Base-by-base conservation (phyloP, 2,329 filamentous ascomycete species). In the Metarhizium guizhouense region DNA sequence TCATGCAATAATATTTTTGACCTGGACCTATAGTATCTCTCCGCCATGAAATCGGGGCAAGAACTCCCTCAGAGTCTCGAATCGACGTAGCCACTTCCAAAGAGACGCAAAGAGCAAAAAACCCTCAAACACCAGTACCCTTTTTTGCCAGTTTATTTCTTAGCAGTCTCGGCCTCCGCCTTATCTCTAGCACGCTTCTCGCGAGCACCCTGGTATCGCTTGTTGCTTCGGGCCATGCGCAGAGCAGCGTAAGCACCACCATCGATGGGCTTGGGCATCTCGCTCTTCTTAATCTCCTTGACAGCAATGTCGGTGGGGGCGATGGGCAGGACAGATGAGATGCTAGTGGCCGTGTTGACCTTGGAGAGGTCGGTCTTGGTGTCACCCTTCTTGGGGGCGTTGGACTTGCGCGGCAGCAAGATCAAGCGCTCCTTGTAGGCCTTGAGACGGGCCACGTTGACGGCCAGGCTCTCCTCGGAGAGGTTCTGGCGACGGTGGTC, bases 371-470 rank as follows among this genome's bases (percentile, higher is more conserved):
- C 85, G 86, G 93, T 88, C 74, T 89, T 89, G 76, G 87, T 87
- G 79, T 96, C 90, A 76, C 89, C 89, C 75, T 88, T 87, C 90
- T 96, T 96, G 80, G 87, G 84, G 80, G 94, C 86, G 79, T 92
- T 92, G 74, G 85, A 85, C 79, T 90, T 91, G 83, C 91, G 90
- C 74, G 94, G 94, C 84, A 99, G 96, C 74, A 99, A 85, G 76
- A 99, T 96, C 72, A 99, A 82, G 73, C 91, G 90, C 73, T 87
- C 85, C 82, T 88, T 89, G 91, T 96, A 99, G 75, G 90, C 90
- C 85, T 96, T 92, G 74, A 99, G 90, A 73, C 94, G 94, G 76
- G 88, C 88, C 69, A 99, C 93, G 80, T 99, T 99, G 83, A 83
- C 83, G 76, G 90, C 83, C 70, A 97, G 87, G 65, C 88, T 88